Evolutionary conservation across 305 asterid species (phyloP), one percentile per base, ranked within the genome.

Genomic region (Andrographis paniculata): DNA sequence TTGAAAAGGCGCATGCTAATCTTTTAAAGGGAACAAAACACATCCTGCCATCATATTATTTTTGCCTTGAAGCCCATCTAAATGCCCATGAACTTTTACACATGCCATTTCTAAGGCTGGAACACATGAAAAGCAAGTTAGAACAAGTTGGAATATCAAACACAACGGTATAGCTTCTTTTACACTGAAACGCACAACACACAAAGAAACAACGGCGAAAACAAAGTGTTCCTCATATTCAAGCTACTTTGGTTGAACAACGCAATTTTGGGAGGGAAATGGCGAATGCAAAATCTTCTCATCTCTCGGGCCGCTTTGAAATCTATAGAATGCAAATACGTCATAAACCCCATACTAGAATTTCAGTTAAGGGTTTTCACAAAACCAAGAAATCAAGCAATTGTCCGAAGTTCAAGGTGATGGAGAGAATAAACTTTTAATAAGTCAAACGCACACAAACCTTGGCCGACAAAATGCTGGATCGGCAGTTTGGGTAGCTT

Each of bases 1-100:
- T n/a, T n/a, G n/a, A n/a, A n/a, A n/a, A n/a, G n/a, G n/a, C n/a
- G n/a, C n/a, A n/a, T n/a, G n/a, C n/a, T n/a, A n/a, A n/a, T n/a
- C n/a, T n/a, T n/a, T 27, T 27, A 27, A 27, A 27, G 10, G 9
- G 10, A 27, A 27, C 6, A 27, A 10, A 10, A 27, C 33, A 27
- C 33, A 27, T 27, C 10, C 6, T 6, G 35, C 82, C 75, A 72
- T 61, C 72, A 88, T 42, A 48, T 82, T 77, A 50, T 57, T 82
- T 62, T 77, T 82, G 52, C 94, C 97, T 64, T 82, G 93, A 40
- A 88, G 77, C 47, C 78, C 89, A 74, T 82, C 84, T 76, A 82
- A 62, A 68, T 85, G 94, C 50, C 95, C 97, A 55, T 81, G 89
- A 64, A 88, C 89, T 53, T 61, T 75, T 44, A 88, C 85, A 46